These are phyloP conservation scores for Pichia nanzhaoensis DNA, from an alignment of 805 yeast genomes.

Conservation along the genomic window DNA sequence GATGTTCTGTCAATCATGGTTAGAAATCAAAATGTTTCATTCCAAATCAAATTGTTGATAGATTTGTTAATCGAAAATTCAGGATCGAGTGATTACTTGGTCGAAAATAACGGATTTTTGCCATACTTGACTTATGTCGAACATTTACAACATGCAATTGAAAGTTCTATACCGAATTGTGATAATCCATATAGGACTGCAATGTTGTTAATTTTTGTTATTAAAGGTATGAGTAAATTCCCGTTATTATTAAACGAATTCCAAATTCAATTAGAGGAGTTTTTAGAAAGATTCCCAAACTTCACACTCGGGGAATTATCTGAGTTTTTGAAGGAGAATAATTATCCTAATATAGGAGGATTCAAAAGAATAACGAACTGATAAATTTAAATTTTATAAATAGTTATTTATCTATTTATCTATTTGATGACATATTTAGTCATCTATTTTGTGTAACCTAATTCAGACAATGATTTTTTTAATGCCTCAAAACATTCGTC, in stretches of 20 bases:
- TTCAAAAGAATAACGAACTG: background rate
- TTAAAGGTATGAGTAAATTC: conserved; percentile 8
- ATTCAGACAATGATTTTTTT: conserved; percentile 35
- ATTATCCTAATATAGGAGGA: conserved; percentile 3
- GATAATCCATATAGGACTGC: conserved; percentile 9
- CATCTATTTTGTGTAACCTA: conserved; percentile 26
- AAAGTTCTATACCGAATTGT: conserved; percentile 6
- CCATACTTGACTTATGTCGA: conserved; percentile 14
- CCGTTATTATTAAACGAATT: conserved; percentile 5
- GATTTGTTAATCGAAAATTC: conserved; percentile 4
- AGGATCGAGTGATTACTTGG: conserved; percentile 1
- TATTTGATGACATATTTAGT: too few relatives aligned
- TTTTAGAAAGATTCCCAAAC: conserved; percentile 9
- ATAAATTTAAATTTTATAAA: background rate
- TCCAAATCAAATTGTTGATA: conserved; percentile 7
- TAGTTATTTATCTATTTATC: too few relatives aligned
- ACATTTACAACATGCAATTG: conserved; percentile 8
- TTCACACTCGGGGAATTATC: conserved; percentile 11
- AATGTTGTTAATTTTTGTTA: conserved; percentile 5
- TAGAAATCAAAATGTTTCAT: conserved; percentile 7
- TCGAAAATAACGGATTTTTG: conserved; percentile 5
- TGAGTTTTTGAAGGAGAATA: conserved; percentile 6
- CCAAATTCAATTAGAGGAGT: conserved; percentile 4
- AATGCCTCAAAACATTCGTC: conserved; percentile 43
- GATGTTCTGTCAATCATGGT: conserved; percentile 1